Conservation (phyloP, 2,329 filamentous ascomycete species). For the Fusarium vanettenii region DNA sequence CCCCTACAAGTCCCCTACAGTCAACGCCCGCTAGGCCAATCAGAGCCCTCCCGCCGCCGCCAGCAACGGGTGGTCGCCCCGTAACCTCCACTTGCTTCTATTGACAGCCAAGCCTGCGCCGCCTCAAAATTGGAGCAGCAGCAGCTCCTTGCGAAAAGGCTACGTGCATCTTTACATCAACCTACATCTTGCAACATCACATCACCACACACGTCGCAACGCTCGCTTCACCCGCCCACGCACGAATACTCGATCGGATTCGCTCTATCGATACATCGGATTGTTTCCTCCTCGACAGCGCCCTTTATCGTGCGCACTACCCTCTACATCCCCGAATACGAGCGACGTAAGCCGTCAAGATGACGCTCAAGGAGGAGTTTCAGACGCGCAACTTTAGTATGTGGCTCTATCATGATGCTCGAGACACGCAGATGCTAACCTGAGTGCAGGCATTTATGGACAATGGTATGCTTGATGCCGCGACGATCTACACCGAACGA, state of each 20-base stretch:
- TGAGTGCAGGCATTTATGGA: slow-evolving; percentile 73
- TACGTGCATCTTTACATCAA: slow-evolving; percentile 43
- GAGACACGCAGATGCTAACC: slow-evolving; percentile 47
- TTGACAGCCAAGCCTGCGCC: slow-evolving; percentile 34
- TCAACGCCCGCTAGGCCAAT: slow-evolving; percentile 4
- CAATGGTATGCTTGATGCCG: slow-evolving; percentile 71
- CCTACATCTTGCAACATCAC: slow-evolving; percentile 41
- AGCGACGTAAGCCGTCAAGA: slow-evolving; percentile 58
- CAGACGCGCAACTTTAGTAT: slow-evolving; percentile 80
- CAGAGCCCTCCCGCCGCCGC: slow-evolving; percentile 10
- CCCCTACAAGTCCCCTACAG: not conserved
- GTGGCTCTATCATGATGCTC: slow-evolving; percentile 45
- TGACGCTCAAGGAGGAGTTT: slow-evolving; percentile 79
- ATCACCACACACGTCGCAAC: slow-evolving; percentile 18
- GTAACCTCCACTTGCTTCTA: slow-evolving; percentile 20
- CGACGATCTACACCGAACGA: slow-evolving; percentile 21
- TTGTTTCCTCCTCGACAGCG: not conserved
- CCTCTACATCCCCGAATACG: slow-evolving; percentile 32
- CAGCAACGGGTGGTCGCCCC: slow-evolving; percentile 26
- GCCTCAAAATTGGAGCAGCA: slow-evolving; percentile 43
- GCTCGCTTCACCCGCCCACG: slow-evolving; percentile 32
- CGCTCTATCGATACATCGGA: slow-evolving; percentile 14
- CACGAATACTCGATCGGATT: slow-evolving; percentile 25
- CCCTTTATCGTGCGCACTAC: slow-evolving; percentile 19
- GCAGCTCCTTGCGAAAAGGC: slow-evolving; percentile 44